Percentiles rank a stretch among this genome's conserved stretches.
Evolutionary conservation across 2,329 filamentous ascomycete species (phyloP).

Genomic region (Xylaria hypoxylon): DNA sequence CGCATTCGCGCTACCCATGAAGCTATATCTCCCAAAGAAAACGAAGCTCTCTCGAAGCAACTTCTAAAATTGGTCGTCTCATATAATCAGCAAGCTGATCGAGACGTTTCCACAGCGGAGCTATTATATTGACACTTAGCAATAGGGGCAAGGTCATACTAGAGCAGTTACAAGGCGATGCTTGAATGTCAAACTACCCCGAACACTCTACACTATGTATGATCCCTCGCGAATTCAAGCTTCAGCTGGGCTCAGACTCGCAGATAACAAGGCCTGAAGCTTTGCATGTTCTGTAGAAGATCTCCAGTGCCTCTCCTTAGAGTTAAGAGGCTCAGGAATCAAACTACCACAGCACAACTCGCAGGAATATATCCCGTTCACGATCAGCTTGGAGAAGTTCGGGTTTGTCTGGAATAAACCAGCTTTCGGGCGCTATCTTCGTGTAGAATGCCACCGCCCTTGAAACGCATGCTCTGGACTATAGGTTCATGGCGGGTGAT

Average conservation of each 20-base stretch:
- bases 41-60: slow-evolving; percentile 56
- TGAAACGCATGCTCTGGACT: slow-evolving; percentile 70
- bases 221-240: slow-evolving; percentile 68
- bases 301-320: slow-evolving; percentile 74
- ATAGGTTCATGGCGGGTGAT: slow-evolving; percentile 72
- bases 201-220: slow-evolving; percentile 69
- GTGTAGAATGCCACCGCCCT: slow-evolving; percentile 72
- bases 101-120: slow-evolving; percentile 58
- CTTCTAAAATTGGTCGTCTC: slow-evolving; percentile 37
- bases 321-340: slow-evolving; percentile 71
- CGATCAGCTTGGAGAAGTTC: slow-evolving; percentile 69
- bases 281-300: slow-evolving; percentile 60
- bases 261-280: slow-evolving; percentile 70
- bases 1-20: slow-evolving; percentile 60
- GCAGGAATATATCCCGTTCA: slow-evolving; percentile 73
- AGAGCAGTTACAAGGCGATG: slow-evolving; percentile 66
- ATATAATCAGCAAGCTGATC: slow-evolving; percentile 50
- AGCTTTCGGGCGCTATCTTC: slow-evolving; percentile 69
- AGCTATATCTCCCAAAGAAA: slow-evolving; percentile 51
- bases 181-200: slow-evolving; percentile 63
- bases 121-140: slow-evolving; percentile 52
- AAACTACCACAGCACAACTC: slow-evolving; percentile 76
- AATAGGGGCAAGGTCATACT: slow-evolving; percentile 59
- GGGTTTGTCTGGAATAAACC: slow-evolving; percentile 77
- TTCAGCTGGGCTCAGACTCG: slow-evolving; percentile 62